Evolutionary conservation across 2,329 filamentous ascomycete species (phyloP), one percentile per base, ranked within the genome.

Genomic region (Lachnellula hyalina): DNA sequence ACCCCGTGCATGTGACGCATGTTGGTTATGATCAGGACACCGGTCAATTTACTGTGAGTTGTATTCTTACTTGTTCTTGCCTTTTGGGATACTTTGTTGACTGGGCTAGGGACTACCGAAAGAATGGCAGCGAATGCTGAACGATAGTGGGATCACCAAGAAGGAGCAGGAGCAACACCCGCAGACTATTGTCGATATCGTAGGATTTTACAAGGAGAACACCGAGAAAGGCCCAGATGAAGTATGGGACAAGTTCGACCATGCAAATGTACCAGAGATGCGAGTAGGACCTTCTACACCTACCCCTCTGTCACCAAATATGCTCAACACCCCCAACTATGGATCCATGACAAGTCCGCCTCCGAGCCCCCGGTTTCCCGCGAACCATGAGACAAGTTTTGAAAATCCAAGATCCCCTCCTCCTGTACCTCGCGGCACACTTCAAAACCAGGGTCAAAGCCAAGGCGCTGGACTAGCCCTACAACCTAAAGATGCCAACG

Each of bases 1-100:
- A 99, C 67, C 94, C 94, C 48, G 91, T 97, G 57, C 94, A 97
- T 74, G 90, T 99, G 66, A 97, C 93, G 54, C 94, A 99, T 73
- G 94, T 99, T 62, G 93, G 93, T 65, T 96, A 96, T 71, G 93
- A 99, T 73, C 96, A 94, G 74, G 82, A 89, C 67, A 97, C 94
- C 3, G 94, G 94, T 63, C 90, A 96, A 74, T 99, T 96, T 72
- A 97, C 93, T 55, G 91, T 96, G 56, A 60, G 68, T 68, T 52
- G 15, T 15, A 17, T 42, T n/a, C 36, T 45, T 36, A 17, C 12
- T 12, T n/a, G 5, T 32, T 41, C 21, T 28, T 40, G 34, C 25
- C 12, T 6, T 21, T 9, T 38, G 8, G 4, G 41, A 21, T 68
- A 60, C 71, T 25, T 71, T 71, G 44, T 55, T 64, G 41, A 63